Evolutionary conservation across 2,329 filamentous ascomycete genomes (phyloP).

Genomic region (Aplosporella prunicola): DNA sequence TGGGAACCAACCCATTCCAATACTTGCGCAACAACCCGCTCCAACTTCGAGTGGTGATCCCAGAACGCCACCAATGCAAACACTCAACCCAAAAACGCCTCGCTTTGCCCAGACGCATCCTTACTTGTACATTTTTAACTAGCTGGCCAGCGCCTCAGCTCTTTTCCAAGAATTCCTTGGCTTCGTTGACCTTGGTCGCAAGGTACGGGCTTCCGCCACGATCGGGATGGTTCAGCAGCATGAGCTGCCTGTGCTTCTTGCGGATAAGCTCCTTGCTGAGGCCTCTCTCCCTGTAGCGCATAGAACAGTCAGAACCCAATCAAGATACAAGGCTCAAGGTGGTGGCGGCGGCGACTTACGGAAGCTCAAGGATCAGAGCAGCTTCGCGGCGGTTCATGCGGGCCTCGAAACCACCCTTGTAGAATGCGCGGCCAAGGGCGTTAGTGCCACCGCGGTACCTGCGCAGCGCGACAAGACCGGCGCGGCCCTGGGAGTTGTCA

Average conservation of each 20-base stretch:
- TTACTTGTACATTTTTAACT: constrained; percentile 4
- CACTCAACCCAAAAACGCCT: constrained; percentile 12
- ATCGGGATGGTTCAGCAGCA: constrained; percentile 97
- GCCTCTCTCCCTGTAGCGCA: constrained; percentile 61
- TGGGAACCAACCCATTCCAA: background rate
- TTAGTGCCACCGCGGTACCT: constrained; percentile 60
- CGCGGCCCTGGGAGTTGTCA: constrained; percentile 59
- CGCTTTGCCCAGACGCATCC: constrained; percentile 11
- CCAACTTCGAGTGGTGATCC: constrained; percentile 12
- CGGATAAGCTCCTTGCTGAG: constrained; percentile 88
- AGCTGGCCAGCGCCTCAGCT: background rate
- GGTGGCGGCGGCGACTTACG: constrained; percentile 46
- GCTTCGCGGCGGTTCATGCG: constrained; percentile 93
- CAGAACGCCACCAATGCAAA: constrained; percentile 12
- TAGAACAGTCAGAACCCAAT: background rate
- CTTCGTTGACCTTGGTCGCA: constrained; percentile 96
- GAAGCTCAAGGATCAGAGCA: constrained; percentile 78
- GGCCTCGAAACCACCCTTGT: constrained; percentile 96
- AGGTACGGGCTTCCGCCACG: constrained; percentile 93
- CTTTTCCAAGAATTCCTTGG: constrained; percentile 93
- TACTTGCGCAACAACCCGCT: background rate
- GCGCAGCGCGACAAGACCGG: constrained; percentile 80
- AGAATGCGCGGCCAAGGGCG: constrained; percentile 81
- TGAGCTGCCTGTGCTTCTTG: constrained; percentile 88
- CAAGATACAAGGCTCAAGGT: background rate